A percentile compares a stretch with the other conserved stretches of the same genome.
phyloP scores from a whole-genome alignment of 2,329 filamentous ascomycete species.

The Didymella glomerata region DNA sequence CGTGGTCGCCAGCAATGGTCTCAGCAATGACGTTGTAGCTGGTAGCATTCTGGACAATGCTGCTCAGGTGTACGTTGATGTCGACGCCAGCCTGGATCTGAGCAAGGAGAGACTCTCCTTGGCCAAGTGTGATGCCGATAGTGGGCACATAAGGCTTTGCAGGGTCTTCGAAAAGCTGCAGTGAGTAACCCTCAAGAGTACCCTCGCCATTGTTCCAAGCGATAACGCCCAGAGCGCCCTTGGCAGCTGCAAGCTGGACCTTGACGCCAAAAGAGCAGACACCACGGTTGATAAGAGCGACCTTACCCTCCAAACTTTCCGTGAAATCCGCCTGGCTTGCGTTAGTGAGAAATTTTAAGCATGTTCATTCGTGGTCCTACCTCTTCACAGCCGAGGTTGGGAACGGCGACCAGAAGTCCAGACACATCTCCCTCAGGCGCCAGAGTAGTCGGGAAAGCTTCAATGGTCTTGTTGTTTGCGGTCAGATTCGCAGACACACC shows the following conservation, averaged over 20 bases:
- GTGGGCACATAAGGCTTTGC: constrained; percentile 68
- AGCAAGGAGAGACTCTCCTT: constrained; percentile 65
- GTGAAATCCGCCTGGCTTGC: constrained; percentile 67
- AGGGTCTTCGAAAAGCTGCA: constrained; percentile 63
- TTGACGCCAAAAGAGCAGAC: constrained; percentile 76
- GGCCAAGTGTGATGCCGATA: constrained; percentile 69
- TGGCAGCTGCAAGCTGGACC: constrained; percentile 64
- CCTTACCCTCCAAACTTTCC: constrained; percentile 64
- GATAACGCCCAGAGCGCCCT: constrained; percentile 71
- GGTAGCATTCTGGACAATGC: constrained; percentile 35
- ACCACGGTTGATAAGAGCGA: constrained; percentile 76
- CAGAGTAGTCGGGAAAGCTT: constrained; percentile 39
- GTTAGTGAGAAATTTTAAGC: constrained; percentile 1
- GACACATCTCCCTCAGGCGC: constrained; percentile 44
- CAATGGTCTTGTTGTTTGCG: constrained; percentile 40
- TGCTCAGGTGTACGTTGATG: constrained; percentile 40
- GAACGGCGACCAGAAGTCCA: constrained; percentile 43
- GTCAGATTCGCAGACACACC: constrained; percentile 41
- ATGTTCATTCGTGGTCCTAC: constrained; percentile 20
- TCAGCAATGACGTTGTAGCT: constrained; percentile 67
- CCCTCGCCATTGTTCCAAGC: constrained; percentile 75
- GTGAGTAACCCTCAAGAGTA: constrained; percentile 54
- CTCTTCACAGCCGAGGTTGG: constrained; percentile 48
- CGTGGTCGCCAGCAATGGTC: constrained; percentile 65
- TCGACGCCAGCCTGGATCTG: constrained; percentile 57